Conservation (phyloP, 2,329 filamentous ascomycete genomes). For the Epichloe festucae region DNA sequence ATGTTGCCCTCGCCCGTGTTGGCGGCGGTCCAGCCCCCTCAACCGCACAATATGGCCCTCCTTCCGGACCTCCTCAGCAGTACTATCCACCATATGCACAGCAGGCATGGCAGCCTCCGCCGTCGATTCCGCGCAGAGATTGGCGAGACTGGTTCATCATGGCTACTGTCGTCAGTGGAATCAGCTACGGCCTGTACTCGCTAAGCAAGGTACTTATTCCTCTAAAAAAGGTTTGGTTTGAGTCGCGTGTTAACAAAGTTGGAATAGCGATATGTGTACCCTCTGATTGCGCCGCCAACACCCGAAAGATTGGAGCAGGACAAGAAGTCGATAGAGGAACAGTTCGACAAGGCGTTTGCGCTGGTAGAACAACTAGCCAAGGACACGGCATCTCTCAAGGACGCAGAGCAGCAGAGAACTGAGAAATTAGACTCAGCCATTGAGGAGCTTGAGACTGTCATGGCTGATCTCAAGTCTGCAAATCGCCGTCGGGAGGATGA, state of each 20-base stretch:
- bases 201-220: conserved; percentile 59
- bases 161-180: conserved; percentile 85
- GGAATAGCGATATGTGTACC: conserved; percentile 70
- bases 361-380: conserved; percentile 84
- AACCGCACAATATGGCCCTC: conserved; percentile 29
- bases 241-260: not conserved
- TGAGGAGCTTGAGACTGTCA: conserved; percentile 70
- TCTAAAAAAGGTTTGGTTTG: not conserved
- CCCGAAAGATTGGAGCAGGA: conserved; percentile 89
- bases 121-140: conserved; percentile 62
- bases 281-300: conserved; percentile 84
- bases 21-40: conserved; percentile 41
- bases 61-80: conserved; percentile 28
- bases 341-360: conserved; percentile 83
- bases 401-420: conserved; percentile 71
- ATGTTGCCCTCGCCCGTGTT: conserved; percentile 64
- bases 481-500: conserved; percentile 79
- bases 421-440: conserved; percentile 72
- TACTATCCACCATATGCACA: conserved; percentile 37
- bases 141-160: conserved; percentile 99
- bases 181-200: conserved; percentile 78
- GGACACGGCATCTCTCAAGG: conserved; percentile 81
- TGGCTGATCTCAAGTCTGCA: conserved; percentile 68
- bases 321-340: conserved; percentile 82
- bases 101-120: conserved; percentile 45